Evolutionary conservation across 1,284 basidiomycete species (phyloP).

Genomic region (Trichosporon ovoides): DNA sequence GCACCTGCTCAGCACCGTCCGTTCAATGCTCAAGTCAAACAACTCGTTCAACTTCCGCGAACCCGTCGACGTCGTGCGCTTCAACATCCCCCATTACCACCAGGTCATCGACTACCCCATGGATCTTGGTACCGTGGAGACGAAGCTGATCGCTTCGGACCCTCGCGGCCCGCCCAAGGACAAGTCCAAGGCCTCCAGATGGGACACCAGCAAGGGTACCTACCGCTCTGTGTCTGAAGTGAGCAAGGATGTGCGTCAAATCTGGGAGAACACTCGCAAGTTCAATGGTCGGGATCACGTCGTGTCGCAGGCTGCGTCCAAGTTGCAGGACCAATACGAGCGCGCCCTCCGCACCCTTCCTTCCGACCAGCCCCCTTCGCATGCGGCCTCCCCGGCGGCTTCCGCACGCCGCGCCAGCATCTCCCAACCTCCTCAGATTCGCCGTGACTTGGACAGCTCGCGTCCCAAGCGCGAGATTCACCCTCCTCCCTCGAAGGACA

Average conservation of each 20-base stretch:
- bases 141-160: slow-evolving; percentile 72
- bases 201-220: slow-evolving; percentile 58
- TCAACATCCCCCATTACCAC: slow-evolving; percentile 87
- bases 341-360: slow-evolving; percentile 73
- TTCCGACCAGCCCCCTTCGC: slow-evolving; percentile 52
- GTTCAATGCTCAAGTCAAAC: slow-evolving; percentile 71
- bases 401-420: slow-evolving; percentile 35
- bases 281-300: slow-evolving; percentile 92
- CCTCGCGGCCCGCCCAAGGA: slow-evolving; percentile 52
- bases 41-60: slow-evolving; percentile 74
- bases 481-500: slow-evolving; percentile 85
- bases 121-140: slow-evolving; percentile 92
- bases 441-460: slow-evolving; percentile 54
- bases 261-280: slow-evolving; percentile 80
- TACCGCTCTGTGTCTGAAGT: slow-evolving; percentile 73
- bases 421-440: slow-evolving; percentile 43
- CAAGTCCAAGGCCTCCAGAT: slow-evolving; percentile 56
- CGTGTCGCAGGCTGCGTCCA: slow-evolving; percentile 71
- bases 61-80: slow-evolving; percentile 82
- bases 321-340: slow-evolving; percentile 79
- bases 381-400: slow-evolving; percentile 21
- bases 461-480: slow-evolving; percentile 96
- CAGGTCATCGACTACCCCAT: slow-evolving; percentile 84
- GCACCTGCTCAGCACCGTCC: slow-evolving; percentile 72
- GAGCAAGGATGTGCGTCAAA: slow-evolving; percentile 70